Evolutionary conservation across 2,329 filamentous ascomycete species (phyloP).

Genomic region (Colletotrichum sp.): DNA sequence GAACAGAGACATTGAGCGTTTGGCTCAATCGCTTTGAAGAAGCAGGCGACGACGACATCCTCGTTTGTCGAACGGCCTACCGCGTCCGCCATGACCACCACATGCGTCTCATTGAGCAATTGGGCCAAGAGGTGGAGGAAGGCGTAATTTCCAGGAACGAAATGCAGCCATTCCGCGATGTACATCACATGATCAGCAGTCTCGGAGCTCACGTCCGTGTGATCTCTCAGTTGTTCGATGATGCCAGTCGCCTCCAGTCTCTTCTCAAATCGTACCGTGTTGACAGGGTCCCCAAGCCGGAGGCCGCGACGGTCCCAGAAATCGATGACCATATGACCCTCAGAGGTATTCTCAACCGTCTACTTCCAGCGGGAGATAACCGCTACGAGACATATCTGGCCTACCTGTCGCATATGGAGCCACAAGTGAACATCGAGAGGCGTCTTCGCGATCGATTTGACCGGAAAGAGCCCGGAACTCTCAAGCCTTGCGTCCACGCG

Average conservation of each 20-base stretch:
- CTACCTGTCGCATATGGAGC: conserved; percentile 30
- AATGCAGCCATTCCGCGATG: conserved; percentile 26
- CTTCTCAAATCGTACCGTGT: conserved; percentile 25
- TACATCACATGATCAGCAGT: conserved; percentile 48
- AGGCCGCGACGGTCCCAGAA: conserved; percentile 23
- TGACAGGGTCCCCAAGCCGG: conserved; percentile 19
- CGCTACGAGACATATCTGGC: conserved; percentile 14
- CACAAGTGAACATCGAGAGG: conserved; percentile 25
- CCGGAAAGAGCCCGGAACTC: not conserved
- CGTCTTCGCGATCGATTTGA: conserved; percentile 30
- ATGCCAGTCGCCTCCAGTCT: conserved; percentile 31
- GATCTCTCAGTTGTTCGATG: conserved; percentile 39
- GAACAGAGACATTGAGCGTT: not conserved
- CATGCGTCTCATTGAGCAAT: not conserved
- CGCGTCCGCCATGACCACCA: not conserved
- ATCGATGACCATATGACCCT: conserved; percentile 33
- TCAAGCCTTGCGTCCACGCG: conserved; percentile 42
- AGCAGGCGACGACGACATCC: not conserved
- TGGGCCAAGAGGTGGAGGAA: not conserved
- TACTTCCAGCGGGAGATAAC: conserved; percentile 26
- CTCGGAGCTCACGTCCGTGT: conserved; percentile 48
- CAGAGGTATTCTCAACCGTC: conserved; percentile 34
- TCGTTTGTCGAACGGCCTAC: not conserved
- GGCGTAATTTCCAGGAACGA: not conserved
- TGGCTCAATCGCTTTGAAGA: not conserved